Evolutionary conservation across 179 eudicot genomes (phyloP), one percentile per base, ranked within the genome.

Genomic region (Pouteria campechiana): DNA sequence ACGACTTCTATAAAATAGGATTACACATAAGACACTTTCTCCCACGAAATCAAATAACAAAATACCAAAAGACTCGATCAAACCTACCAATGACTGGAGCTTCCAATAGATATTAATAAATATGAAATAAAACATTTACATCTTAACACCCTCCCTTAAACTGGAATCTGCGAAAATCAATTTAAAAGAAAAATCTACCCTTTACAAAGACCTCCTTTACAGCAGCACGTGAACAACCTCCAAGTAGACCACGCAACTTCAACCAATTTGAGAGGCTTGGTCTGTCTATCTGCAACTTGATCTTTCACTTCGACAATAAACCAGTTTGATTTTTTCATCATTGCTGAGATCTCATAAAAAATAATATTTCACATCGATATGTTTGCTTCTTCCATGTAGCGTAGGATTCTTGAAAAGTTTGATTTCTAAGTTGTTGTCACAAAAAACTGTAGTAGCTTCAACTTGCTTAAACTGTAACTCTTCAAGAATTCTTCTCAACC

Each of bases 401-500:
- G n/a, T n/a, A 18, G 24, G 28, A n/a, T 32, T 19, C 22, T 23
- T 34, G 7, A 23, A 34, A 9, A 22, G 2, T 13, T 48, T 48
- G 7, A 34, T 48, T 1, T 20, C 14, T 21, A 9, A 48, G 17
- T 6, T 32, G 1, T 43, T 25, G 13, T 25, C 48, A 25, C 48
- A 43, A 15, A 3, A 15, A 3, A 43, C 32, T 7, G 23, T 17
- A 29, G 37, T 45, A 4, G 25, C 23, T 6, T 27, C 24, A 9
- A 1, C 23, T 18, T 1, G 23, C 36, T 45, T 30, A 15, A 27
- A 17, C 5, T 31, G 37, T 8, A 43, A 8, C 32, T 43, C 48
- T 12, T 25, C 48, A 25, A 43, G 32, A 15, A 43, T 15, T 14
- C 18, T 43, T 12, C 33, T 13, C 32, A 43, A 10, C 48, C 46